These are phyloP conservation scores for Anaeramoeba flamelloides DNA, from an alignment of 78 protist genomes.

Conservation along the genomic window DNA sequence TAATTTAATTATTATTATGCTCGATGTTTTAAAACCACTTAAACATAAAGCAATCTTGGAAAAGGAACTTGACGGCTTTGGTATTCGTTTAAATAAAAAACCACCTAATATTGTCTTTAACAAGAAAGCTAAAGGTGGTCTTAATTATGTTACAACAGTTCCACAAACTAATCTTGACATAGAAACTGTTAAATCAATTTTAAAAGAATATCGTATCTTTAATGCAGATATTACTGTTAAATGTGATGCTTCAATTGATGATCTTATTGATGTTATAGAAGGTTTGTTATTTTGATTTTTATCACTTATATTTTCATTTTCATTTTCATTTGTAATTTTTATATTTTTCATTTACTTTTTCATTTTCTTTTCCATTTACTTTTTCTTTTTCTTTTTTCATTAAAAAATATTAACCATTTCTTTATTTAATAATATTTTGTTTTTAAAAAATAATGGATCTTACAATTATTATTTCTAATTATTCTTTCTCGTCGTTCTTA, in stretches of 20 bases:
- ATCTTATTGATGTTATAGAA: conserved; percentile 54
- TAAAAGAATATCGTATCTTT: conserved; percentile 35
- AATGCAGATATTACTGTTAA: conserved; percentile 34
- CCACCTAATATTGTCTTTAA: conserved; percentile 33
- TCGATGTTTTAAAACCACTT: conserved; percentile 49
- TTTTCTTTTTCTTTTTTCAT: too few relatives aligned
- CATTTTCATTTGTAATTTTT: too few relatives aligned
- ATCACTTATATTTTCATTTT: too few relatives aligned
- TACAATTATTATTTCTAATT: too few relatives aligned
- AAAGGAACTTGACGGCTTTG: conserved; percentile 52
- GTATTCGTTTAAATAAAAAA: conserved; percentile 48
- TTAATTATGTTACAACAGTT: conserved; percentile 11
- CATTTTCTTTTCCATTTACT: too few relatives aligned
- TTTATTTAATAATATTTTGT: too few relatives aligned
- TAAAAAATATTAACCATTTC: too few relatives aligned
- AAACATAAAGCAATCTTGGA: conserved; percentile 16
- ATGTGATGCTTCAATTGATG: conserved; percentile 45
- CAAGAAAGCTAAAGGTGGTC: conserved; percentile 36
- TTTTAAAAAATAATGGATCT: too few relatives aligned
- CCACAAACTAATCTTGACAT: conserved; percentile 16
- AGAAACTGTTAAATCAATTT: conserved; percentile 1
- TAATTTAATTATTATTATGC: conserved; percentile 49
- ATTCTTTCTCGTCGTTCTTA: too few relatives aligned
- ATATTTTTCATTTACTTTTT: too few relatives aligned
- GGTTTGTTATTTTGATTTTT: too few relatives aligned